Evolutionary conservation across 2,329 filamentous ascomycete species (phyloP), one percentile per base, ranked within the genome.

Genomic region (Clarireedia monteithiana): DNA sequence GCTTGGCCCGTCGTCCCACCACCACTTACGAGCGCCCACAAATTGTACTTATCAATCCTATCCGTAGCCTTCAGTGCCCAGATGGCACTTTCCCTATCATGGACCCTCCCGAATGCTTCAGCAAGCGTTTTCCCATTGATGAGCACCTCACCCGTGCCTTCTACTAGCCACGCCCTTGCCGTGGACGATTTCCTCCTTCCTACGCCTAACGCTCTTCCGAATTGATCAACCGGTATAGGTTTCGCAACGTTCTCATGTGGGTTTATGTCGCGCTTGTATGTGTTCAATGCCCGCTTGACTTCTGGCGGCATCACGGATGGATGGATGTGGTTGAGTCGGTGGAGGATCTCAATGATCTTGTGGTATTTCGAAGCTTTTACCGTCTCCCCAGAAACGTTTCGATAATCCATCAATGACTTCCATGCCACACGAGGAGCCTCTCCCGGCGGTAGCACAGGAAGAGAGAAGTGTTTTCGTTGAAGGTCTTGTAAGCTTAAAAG

Each of bases 1-100:
- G 94, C 92, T 73, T 99, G 95, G 2, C 94, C 94, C 50, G 94
- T 99, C 48, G 88, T 87, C 65, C 94, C 94, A 63, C 94, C 94
- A 55, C 94, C 94, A 58, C 81, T 79, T 3, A 91, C 89, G 50
- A 88, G 74, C 53, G 86, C 91, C 85, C 90, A 99, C 3, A 96
- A 83, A 68, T 99, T 99, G 77, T 99, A 99, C 73, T 96, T 97
- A 77, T 96, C 91, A 62, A 95, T 73, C 61, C 94, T 79, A 45
- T 87, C 78, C 24, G 91, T 95, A 50, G 84, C 80, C 67, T 91
- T 90, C 67, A 99, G 73, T 6, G 92, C 84, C 92, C 92, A 99
- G 4, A 96, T 76, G 2, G 89, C 92, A 68, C 90, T 96, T 76
- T 97, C 94, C 45, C 94, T 84, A 72, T 99, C 92, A 70, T 99